phyloP scores from a whole-genome alignment of 352 stramenopile species.

The Phytophthora vignae region DNA sequence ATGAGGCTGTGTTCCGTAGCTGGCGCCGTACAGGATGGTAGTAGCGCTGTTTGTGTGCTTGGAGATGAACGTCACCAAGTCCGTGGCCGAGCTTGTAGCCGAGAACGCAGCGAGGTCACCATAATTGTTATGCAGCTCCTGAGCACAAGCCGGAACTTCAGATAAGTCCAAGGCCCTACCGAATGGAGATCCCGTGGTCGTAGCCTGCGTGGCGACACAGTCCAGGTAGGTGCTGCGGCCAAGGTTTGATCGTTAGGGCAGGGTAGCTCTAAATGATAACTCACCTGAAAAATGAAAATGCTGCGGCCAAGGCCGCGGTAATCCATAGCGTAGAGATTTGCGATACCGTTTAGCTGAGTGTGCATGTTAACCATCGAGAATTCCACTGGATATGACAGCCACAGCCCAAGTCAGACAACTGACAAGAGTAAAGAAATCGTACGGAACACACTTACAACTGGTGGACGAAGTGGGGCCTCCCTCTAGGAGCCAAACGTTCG shows the following conservation, averaged over 20 bases:
- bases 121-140: background rate
- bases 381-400: constrained; percentile 30
- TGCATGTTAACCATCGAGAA: constrained; percentile 30
- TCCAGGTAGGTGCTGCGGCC: no score
- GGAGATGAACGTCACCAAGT: background rate
- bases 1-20: background rate
- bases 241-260: no score
- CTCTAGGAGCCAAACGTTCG: constrained; percentile 48
- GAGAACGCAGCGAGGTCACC: background rate
- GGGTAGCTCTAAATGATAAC: no score
- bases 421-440: no score
- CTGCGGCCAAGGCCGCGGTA: constrained; percentile 47
- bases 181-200: constrained; percentile 18
- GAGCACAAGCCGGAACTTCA: constrained; percentile 17
- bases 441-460: constrained; percentile 27
- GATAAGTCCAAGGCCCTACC: constrained; percentile 7
- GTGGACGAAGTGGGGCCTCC: constrained; percentile 36
- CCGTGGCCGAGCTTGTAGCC: background rate
- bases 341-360: constrained; percentile 15
- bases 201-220: constrained; percentile 32
- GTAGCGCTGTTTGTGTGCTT: background rate
- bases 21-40: background rate
- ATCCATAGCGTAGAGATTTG: constrained; percentile 55
- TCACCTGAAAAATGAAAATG: no score
- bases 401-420: background rate